A percentile compares a stretch with the other conserved stretches of the same genome.
These are phyloP conservation scores for Rutstroemia sp. DNA, from an alignment of 2,329 filamentous ascomycete species.

Conservation along the genomic window DNA sequence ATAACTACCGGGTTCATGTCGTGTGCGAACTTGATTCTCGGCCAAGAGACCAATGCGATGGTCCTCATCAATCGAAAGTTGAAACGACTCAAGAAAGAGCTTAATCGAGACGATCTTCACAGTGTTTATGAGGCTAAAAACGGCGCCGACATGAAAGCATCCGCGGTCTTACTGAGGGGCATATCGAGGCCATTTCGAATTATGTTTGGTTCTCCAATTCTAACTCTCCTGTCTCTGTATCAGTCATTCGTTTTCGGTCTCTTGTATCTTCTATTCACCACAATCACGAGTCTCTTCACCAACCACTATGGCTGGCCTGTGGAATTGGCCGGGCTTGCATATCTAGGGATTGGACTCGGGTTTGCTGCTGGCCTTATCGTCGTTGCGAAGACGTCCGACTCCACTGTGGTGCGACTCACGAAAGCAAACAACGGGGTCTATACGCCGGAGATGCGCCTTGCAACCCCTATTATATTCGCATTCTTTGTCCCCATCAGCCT, in stretches of 20 bases:
- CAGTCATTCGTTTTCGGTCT: too few relatives aligned
- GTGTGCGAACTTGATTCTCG: slow-evolving; percentile 14
- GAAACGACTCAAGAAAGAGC: too few relatives aligned
- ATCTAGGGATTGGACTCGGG: slow-evolving; percentile 22
- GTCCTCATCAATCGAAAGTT: background rate
- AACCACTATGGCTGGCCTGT: background rate
- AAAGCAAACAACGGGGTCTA: slow-evolving; percentile 33
- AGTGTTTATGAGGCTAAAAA: too few relatives aligned
- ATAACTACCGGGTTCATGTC: slow-evolving; percentile 23
- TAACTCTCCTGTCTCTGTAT: too few relatives aligned
- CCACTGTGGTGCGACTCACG: slow-evolving; percentile 37
- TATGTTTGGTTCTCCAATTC: too few relatives aligned
- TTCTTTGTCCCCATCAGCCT: slow-evolving; percentile 43
- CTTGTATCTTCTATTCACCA: background rate
- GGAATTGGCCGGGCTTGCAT: background rate
- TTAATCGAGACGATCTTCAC: too few relatives aligned
- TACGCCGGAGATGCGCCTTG: slow-evolving; percentile 33
- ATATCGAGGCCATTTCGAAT: too few relatives aligned
- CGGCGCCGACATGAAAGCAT: too few relatives aligned
- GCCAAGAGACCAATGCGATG: background rate
- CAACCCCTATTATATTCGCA: slow-evolving; percentile 42
- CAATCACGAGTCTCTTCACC: background rate
- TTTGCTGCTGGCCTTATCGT: slow-evolving; percentile 31
- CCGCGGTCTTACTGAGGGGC: too few relatives aligned
- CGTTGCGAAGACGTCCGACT: slow-evolving; percentile 34